These are phyloP conservation scores for Calophaca sinica DNA, from an alignment of 306 rosid species.

Conservation along the genomic window DNA sequence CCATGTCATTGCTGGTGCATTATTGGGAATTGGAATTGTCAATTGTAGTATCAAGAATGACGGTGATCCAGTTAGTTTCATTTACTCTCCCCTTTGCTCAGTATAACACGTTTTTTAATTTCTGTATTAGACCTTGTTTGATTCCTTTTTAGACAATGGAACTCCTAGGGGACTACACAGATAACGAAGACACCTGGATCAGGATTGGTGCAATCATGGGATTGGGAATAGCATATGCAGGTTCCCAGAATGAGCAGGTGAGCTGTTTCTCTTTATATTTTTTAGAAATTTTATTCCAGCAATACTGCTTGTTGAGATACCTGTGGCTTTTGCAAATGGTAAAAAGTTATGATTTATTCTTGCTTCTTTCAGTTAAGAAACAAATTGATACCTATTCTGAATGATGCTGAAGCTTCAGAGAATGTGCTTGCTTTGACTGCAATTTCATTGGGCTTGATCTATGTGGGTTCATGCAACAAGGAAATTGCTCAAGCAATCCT, in stretches of 20 bases:
- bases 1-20: slow-evolving; percentile 91
- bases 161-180: slow-evolving; percentile 77
- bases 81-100: slow-evolving; percentile 21
- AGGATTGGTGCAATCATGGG: slow-evolving; percentile 99
- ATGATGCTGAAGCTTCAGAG: slow-evolving; percentile 80
- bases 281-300: slow-evolving; percentile 11
- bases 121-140: slow-evolving; percentile 43
- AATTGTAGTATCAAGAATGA: slow-evolving; percentile 87
- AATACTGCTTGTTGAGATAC: neutral
- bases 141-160: slow-evolving; percentile 67
- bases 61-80: slow-evolving; percentile 84
- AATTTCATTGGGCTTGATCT: slow-evolving; percentile 90
- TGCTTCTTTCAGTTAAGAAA: slow-evolving; percentile 62
- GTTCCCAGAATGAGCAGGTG: slow-evolving; percentile 86
- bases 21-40: slow-evolving; percentile 95
- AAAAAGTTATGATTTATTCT: too few relatives aligned
- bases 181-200: slow-evolving; percentile 79
- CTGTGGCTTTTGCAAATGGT: neutral
- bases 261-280: slow-evolving; percentile 1
- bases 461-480: slow-evolving; percentile 91
- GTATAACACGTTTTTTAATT: slow-evolving; percentile 12
- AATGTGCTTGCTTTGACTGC: slow-evolving; percentile 89
- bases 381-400: slow-evolving; percentile 71
- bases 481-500: slow-evolving; percentile 91
- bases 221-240: slow-evolving; percentile 93